These are phyloP conservation scores for Nicotiana undulata DNA, from an alignment of 257 asterid species.

Conservation along the genomic window DNA sequence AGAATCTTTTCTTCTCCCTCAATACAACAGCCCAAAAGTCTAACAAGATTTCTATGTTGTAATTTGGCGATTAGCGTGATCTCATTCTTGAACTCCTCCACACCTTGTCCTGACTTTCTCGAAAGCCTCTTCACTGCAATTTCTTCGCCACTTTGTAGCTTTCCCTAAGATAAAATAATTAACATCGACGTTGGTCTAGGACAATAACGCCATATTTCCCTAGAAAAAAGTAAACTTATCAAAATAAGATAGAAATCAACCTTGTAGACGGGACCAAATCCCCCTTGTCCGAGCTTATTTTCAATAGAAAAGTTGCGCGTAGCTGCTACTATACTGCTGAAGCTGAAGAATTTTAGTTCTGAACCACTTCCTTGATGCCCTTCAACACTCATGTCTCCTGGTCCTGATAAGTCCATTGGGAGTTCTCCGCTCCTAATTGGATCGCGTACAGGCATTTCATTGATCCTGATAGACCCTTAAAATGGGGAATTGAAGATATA, in stretches of 20 bases:
- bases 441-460: constrained; percentile 14
- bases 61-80: constrained; percentile 58
- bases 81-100: constrained; percentile 80
- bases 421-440: constrained; percentile 29
- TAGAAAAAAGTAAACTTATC: no score
- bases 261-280: constrained; percentile 83
- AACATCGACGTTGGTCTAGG: not conserved
- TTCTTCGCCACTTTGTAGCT: constrained; percentile 45
- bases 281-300: constrained; percentile 85
- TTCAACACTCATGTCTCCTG: constrained; percentile 31
- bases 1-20: constrained; percentile 75
- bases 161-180: constrained; percentile 38
- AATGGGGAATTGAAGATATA: not conserved
- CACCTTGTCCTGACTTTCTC: constrained; percentile 71
- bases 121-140: constrained; percentile 86
- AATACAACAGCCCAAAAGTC: constrained; percentile 71
- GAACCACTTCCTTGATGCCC: constrained; percentile 44
- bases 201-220: not conserved
- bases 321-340: constrained; percentile 51
- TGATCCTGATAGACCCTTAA: constrained; percentile 24
- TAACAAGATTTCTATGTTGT: constrained; percentile 80
- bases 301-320: constrained; percentile 48
- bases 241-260: constrained; percentile 15
- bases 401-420: constrained; percentile 33
- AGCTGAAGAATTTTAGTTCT: constrained; percentile 47